Conservation (phyloP, 306 rosid species). For the Alnus rubra region DNA sequence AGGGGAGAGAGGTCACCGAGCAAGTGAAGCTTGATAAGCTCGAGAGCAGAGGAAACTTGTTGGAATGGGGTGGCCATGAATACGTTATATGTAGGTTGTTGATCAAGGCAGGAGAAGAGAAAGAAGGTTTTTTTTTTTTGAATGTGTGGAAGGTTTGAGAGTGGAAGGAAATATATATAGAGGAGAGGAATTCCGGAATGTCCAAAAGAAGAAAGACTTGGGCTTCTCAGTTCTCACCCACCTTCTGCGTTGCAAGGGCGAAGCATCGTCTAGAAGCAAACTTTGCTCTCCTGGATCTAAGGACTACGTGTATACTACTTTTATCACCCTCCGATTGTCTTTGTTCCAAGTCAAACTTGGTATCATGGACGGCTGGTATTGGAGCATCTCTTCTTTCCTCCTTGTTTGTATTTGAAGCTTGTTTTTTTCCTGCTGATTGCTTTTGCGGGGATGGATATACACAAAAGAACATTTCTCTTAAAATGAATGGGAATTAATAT, state of each 20-base stretch:
- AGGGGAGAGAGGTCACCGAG: slow-evolving; percentile 69
- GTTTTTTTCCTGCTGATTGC: not conserved
- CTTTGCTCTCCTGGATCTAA: not conserved
- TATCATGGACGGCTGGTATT: not conserved
- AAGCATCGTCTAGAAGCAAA: slow-evolving; percentile 34
- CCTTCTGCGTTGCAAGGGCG: slow-evolving; percentile 27
- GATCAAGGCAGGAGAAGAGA: not conserved
- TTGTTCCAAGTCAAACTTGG: too few species aligned
- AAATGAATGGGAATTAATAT: too few species aligned
- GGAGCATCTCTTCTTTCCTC: slow-evolving; percentile 2
- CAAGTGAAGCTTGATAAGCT: slow-evolving; percentile 61
- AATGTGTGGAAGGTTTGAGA: slow-evolving; percentile 3
- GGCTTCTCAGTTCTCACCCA: slow-evolving; percentile 13
- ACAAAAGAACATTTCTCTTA: not conserved
- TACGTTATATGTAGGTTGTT: not conserved
- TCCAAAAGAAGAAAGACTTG: not conserved
- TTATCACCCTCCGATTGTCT: slow-evolving; percentile 14
- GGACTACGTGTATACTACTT: not conserved
- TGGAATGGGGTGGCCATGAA: slow-evolving; percentile 45
- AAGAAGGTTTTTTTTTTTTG: not conserved
- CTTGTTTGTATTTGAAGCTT: not conserved
- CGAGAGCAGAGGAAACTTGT: slow-evolving; percentile 45
- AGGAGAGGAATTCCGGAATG: not conserved
- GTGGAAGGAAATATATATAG: slow-evolving; percentile 34
- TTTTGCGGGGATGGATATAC: not conserved